phyloP scores from a whole-genome alignment of 139 green algal genomes.

The Tetradesmus lagerheimii region DNA sequence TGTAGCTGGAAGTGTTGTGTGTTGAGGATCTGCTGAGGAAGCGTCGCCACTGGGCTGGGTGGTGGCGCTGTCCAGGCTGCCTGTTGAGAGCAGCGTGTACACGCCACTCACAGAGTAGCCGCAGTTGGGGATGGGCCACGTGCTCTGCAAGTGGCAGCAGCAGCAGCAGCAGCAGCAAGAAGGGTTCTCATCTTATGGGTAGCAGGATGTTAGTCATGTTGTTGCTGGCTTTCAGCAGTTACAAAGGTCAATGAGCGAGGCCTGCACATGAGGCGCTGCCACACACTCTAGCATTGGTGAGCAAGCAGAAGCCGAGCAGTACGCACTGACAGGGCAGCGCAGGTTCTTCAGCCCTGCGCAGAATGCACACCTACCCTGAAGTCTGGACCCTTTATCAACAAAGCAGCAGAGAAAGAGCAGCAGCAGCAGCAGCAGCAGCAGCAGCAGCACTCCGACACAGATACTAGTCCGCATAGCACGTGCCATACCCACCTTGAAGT shows the following conservation, averaged over 20 bases:
- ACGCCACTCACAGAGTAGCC: constrained; percentile 17
- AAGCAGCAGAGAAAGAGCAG: neutral
- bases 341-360: no score
- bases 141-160: neutral
- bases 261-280: neutral
- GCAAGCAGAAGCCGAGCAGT: no score
- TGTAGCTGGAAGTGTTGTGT: neutral
- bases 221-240: no score
- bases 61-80: neutral
- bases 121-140: neutral
- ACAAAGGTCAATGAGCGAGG: neutral
- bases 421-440: neutral
- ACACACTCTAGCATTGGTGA: no score
- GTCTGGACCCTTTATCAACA: no score
- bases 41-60: neutral
- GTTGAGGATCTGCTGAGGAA: neutral
- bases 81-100: constrained; percentile 18
- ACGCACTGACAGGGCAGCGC: no score
- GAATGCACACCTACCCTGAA: no score
- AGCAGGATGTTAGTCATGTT: no score
- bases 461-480: neutral
- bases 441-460: neutral
- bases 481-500: neutral
- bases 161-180: neutral
- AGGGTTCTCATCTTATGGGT: no score